These are phyloP conservation scores for Aspergillus cejpii DNA, from an alignment of 2,329 filamentous ascomycete genomes.

Conservation along the genomic window DNA sequence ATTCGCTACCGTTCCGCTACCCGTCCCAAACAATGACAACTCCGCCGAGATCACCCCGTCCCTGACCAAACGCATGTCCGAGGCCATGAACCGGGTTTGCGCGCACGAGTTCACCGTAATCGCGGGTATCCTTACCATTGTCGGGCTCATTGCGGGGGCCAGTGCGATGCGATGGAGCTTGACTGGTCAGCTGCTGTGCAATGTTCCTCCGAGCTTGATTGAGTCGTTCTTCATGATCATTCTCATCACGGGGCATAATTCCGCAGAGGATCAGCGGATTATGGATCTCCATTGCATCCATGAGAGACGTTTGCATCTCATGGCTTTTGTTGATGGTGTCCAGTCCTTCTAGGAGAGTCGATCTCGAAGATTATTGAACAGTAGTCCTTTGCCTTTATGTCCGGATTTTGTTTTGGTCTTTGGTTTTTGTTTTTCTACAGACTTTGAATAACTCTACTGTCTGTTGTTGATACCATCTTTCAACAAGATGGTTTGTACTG, in stretches of 20 bases:
- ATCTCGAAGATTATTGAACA: no score
- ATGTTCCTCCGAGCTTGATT: conserved; percentile 29
- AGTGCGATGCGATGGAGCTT: conserved; percentile 24
- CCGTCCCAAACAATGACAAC: not conserved
- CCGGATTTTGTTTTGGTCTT: no score
- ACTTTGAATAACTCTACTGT: no score
- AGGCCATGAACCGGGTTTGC: not conserved
- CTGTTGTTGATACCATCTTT: no score
- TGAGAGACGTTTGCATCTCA: conserved; percentile 8
- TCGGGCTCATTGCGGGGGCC: conserved; percentile 21
- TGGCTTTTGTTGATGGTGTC: not conserved
- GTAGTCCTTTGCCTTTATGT: no score
- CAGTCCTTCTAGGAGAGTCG: not conserved
- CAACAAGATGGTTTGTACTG: no score
- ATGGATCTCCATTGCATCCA: conserved; percentile 17
- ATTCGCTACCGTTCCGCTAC: not conserved
- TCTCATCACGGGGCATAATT: conserved; percentile 26
- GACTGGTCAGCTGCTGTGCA: conserved; percentile 29
- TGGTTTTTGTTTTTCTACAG: no score
- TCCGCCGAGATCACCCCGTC: not conserved
- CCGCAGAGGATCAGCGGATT: conserved; percentile 16
- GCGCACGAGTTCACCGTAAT: not conserved
- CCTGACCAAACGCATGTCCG: not conserved
- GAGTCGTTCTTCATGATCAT: conserved; percentile 29
- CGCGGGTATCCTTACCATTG: conserved; percentile 7